Conservation (phyloP, 2,329 filamentous ascomycete genomes). For the Podosphaera fusca region DNA sequence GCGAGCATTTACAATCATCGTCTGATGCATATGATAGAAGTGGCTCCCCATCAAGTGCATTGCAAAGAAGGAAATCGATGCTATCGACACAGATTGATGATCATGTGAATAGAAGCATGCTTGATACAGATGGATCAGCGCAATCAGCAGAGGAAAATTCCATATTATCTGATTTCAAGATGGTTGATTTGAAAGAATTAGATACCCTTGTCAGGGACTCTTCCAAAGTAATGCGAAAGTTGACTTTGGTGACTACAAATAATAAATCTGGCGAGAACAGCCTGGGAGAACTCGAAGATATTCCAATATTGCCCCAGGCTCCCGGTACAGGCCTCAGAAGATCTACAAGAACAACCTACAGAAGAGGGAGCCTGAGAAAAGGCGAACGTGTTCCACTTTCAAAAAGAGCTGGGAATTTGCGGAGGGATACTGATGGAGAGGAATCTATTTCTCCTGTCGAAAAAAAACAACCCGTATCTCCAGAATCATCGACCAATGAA, state of each 20-base stretch:
- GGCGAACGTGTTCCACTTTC: slow-evolving; percentile 55
- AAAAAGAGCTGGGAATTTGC: slow-evolving; percentile 37
- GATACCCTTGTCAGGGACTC: slow-evolving; percentile 71
- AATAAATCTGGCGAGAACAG: slow-evolving; percentile 15
- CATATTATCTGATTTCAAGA: slow-evolving; percentile 34
- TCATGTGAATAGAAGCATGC: slow-evolving; percentile 25
- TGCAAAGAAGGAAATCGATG: slow-evolving; percentile 86
- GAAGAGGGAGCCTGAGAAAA: slow-evolving; percentile 63
- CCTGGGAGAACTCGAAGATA: slow-evolving; percentile 34
- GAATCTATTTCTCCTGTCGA: slow-evolving; percentile 23
- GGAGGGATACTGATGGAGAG: slow-evolving; percentile 33
- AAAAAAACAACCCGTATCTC: slow-evolving; percentile 18
- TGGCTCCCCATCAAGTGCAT: slow-evolving; percentile 27
- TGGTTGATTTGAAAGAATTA: slow-evolving; percentile 36
- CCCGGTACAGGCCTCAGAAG: slow-evolving; percentile 62
- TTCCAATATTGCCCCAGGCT: slow-evolving; percentile 61
- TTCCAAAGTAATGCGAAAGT: slow-evolving; percentile 42
- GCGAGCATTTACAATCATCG: slow-evolving; percentile 41
- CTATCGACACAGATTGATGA: slow-evolving; percentile 76
- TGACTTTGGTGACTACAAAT: slow-evolving; percentile 22
- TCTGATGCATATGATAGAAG: slow-evolving; percentile 30
- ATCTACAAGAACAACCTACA: slow-evolving; percentile 79
- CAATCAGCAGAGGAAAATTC: slow-evolving; percentile 53
- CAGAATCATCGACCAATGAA: slow-evolving; percentile 34
- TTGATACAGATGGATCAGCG: slow-evolving; percentile 68